phyloP scores from a whole-genome alignment of 1,139 yeast genomes.

The Lodderomyces theae region DNA sequence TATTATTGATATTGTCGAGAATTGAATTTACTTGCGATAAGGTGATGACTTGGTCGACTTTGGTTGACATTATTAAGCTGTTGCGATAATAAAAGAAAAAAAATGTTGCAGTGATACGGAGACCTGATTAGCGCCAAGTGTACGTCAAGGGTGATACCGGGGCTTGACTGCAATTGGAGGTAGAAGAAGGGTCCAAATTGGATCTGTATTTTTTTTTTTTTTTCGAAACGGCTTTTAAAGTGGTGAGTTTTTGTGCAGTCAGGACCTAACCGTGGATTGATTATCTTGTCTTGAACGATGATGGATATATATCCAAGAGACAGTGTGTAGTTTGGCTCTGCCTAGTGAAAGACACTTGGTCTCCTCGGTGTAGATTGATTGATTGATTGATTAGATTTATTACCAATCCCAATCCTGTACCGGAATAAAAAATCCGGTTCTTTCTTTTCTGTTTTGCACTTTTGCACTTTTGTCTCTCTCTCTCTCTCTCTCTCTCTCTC shows the following conservation, averaged over 20 bases:
- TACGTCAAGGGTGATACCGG: too few relatives aligned
- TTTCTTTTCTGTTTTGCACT: not conserved
- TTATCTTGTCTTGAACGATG: too few relatives aligned
- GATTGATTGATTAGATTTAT: not conserved
- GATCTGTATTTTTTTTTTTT: too few relatives aligned
- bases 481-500: not conserved
- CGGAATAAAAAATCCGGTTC: not conserved
- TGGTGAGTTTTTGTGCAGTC: too few relatives aligned
- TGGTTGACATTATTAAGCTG: constrained; percentile 22
- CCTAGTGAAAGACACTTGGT: not conserved
- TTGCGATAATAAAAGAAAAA: too few relatives aligned
- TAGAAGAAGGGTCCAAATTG: too few relatives aligned
- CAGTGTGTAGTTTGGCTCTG: too few relatives aligned
- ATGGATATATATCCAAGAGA: too few relatives aligned
- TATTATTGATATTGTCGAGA: constrained; percentile 8
- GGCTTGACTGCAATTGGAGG: too few relatives aligned
- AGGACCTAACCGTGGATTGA: too few relatives aligned
- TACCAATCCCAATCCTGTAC: too few relatives aligned
- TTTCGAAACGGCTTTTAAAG: too few relatives aligned
- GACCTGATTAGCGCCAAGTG: not conserved
- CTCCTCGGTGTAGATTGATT: not conserved
- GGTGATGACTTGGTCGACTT: constrained; percentile 32
- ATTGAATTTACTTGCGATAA: constrained; percentile 27
- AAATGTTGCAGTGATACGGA: not conserved
- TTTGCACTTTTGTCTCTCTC: not conserved